These are phyloP conservation scores for Somion occarium DNA, from an alignment of 1,284 basidiomycete genomes.

Conservation along the genomic window DNA sequence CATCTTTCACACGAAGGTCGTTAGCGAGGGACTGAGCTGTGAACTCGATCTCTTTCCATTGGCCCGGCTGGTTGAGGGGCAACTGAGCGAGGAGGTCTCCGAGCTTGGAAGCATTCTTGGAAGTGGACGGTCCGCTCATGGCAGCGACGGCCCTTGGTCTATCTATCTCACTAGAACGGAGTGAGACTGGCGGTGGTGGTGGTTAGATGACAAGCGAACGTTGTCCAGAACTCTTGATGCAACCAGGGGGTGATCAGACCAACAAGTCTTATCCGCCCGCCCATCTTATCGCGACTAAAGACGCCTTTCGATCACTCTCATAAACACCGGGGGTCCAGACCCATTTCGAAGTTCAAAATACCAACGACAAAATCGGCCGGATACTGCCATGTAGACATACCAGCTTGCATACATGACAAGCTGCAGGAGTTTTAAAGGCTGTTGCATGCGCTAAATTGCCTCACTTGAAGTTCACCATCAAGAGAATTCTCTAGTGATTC, in stretches of 20 bases:
- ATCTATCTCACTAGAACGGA: not conserved
- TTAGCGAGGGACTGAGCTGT: slow-evolving; percentile 58
- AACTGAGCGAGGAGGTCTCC: slow-evolving; percentile 28
- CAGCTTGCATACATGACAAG: no score
- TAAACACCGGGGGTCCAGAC: not conserved
- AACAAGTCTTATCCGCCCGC: not conserved
- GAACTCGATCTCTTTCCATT: slow-evolving; percentile 50
- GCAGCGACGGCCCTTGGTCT: not conserved
- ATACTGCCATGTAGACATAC: no score
- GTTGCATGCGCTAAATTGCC: no score
- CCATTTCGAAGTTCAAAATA: not conserved
- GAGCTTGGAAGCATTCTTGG: slow-evolving; percentile 22
- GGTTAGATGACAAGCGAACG: not conserved
- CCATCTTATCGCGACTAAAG: not conserved
- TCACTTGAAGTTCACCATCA: no score
- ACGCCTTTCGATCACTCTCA: not conserved
- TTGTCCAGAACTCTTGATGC: not conserved
- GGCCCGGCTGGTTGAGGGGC: slow-evolving; percentile 27
- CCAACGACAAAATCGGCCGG: not conserved
- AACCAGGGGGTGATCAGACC: not conserved
- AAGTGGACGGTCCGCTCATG: not conserved
- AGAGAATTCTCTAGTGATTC: no score
- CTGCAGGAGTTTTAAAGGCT: no score
- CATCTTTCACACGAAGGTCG: slow-evolving; percentile 49
- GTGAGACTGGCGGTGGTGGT: not conserved